Evolutionary conservation across 2,329 filamentous ascomycete genomes (phyloP), one percentile per base, ranked within the genome.

Genomic region (Penicillium sp.): DNA sequence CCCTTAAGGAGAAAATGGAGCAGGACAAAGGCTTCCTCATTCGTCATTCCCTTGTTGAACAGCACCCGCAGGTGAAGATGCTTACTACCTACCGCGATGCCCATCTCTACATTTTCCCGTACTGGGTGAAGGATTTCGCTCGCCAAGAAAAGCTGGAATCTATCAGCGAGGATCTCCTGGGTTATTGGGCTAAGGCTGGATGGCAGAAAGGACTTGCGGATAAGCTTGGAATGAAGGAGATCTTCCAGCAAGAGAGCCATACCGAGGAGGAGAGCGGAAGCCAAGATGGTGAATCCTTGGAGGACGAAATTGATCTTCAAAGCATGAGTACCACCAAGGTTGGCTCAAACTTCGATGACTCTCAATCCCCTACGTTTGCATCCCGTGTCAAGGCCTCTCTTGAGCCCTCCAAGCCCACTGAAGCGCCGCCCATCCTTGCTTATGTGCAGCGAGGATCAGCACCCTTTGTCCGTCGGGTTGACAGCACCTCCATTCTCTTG

Each of bases 101-200:
- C 0, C 93, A 98, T 71, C 89, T 98, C 57, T 99, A 99, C 75
- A 86, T 99, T 61, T 91, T 99, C 64, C 95, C 95, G 0, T 87
- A 86, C 64, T 98, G 95, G 93, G 84, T 96, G 9, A 85, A 96
- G 68, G 88, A 96, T 53, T 90, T 96, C 43, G 84, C 85, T 57
- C 81, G 83, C 60, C 96, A 97, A 67, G 88, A 93, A 29, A 87
- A 84, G 11, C 85, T 99, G 61, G 91, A 96, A 67, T 96, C 88
- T 55, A 87, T 99, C 48, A 90, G 90, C 31, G 93, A 98, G 73
- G 93, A 98, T 69, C 86, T 97, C 6, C 81, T 98, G 16, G 92
- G 93, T 7, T 96, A 91, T 90, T 96, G 93, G 92, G 91, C 93
- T 33, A 98, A 98, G 73, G 87, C 93, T 1, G 87, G 88, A 54